Evolutionary conservation across 805 yeast genomes (phyloP).

Genomic region (Yarrowia sp.): DNA sequence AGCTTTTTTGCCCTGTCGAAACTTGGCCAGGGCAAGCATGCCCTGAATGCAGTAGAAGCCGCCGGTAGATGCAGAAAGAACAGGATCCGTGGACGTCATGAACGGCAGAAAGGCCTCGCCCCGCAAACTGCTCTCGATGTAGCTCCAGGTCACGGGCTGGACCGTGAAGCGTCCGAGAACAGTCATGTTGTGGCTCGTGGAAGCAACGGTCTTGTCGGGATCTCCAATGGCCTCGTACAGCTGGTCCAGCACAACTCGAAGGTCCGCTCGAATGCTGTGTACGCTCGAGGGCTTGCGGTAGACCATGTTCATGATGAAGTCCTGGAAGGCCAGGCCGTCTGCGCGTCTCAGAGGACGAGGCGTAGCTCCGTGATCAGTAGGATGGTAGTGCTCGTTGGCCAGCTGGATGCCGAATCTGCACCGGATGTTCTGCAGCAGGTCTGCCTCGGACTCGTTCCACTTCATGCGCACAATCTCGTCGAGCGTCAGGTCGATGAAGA

Average conservation of each 20-base stretch:
- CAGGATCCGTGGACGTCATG: constrained; percentile 34
- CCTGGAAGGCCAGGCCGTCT: constrained; percentile 45
- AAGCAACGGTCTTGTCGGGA: constrained; percentile 41
- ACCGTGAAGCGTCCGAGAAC: constrained; percentile 48
- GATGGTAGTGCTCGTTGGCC: constrained; percentile 56
- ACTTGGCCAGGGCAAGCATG: constrained; percentile 62
- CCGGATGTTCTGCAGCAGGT: constrained; percentile 70
- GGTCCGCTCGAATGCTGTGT: constrained; percentile 59
- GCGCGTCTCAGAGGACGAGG: constrained; percentile 43
- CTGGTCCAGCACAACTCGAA: constrained; percentile 68
- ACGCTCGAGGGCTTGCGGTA: constrained; percentile 59
- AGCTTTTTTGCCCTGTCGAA: constrained; percentile 66
- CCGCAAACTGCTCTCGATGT: constrained; percentile 31
- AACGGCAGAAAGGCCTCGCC: constrained; percentile 31
- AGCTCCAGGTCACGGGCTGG: constrained; percentile 30
- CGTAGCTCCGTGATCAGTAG: constrained; percentile 62
- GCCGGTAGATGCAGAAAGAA: constrained; percentile 42
- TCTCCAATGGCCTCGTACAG: constrained; percentile 70
- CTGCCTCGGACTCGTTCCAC: constrained; percentile 56
- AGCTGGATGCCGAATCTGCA: constrained; percentile 74
- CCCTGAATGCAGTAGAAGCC: constrained; percentile 76
- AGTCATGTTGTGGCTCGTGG: constrained; percentile 43
- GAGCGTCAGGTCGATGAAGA: constrained; percentile 61
- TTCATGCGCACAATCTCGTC: constrained; percentile 48
- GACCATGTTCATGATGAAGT: constrained; percentile 55